These are phyloP conservation scores for Trichoderma lentiforme DNA, from an alignment of 2,329 filamentous ascomycete genomes.

Conservation along the genomic window DNA sequence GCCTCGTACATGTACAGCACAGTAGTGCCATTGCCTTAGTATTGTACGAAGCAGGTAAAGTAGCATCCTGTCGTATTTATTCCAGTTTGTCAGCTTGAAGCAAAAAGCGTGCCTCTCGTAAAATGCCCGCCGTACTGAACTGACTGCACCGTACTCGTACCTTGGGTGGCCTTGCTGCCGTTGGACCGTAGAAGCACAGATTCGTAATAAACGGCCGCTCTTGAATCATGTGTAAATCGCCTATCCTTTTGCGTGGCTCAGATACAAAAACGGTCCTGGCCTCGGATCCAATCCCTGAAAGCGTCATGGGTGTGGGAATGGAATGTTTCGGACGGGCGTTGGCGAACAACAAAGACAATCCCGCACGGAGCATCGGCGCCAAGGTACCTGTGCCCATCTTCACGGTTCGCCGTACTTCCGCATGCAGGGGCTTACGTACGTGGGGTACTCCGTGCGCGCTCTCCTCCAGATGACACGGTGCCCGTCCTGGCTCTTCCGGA, in stretches of 20 bases:
- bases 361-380: background rate
- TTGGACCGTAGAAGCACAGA: background rate
- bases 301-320: conserved; percentile 1
- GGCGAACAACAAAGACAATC: background rate
- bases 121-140: background rate
- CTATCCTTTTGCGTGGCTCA: background rate
- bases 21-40: background rate
- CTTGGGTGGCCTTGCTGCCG: background rate
- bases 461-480: background rate
- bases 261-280: conserved; percentile 12
- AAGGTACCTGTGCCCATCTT: background rate
- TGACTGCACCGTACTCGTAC: background rate
- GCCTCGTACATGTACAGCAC: background rate
- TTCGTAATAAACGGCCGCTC: background rate
- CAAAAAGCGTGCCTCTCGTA: background rate
- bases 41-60: background rate
- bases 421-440: background rate
- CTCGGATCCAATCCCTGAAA: conserved; percentile 8
- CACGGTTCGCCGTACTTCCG: background rate
- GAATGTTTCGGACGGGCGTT: conserved; percentile 13
- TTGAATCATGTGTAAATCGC: background rate
- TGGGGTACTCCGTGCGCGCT: background rate
- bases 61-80: background rate
- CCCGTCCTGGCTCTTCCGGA: background rate
- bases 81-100: background rate